phyloP scores from a whole-genome alignment of 2,329 filamentous ascomycete genomes.

The Colletotrichum sidae region DNA sequence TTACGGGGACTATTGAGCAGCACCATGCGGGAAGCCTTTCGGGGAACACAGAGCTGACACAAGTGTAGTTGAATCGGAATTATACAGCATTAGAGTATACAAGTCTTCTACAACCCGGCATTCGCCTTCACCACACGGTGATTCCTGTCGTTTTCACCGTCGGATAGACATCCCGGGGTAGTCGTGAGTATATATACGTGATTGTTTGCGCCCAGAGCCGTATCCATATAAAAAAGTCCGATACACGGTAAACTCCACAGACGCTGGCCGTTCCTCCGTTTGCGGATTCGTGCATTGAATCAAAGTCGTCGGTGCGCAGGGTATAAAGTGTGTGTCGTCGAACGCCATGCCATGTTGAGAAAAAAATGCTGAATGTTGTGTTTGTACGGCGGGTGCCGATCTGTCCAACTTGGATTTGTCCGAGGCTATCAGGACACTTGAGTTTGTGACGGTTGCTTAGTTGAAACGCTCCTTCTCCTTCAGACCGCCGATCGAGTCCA shows the following conservation, averaged over 20 bases:
- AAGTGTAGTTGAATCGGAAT: constrained; percentile 47
- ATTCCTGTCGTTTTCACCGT: constrained; percentile 33
- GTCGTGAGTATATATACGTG: constrained; percentile 35
- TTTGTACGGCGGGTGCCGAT: constrained; percentile 37
- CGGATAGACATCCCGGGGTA: constrained; percentile 34
- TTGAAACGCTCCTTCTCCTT: constrained; percentile 81
- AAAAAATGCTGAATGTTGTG: constrained; percentile 32
- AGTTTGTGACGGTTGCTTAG: constrained; percentile 37
- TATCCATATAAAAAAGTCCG: constrained; percentile 28
- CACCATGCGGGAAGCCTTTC: not conserved
- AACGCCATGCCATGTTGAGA: constrained; percentile 37
- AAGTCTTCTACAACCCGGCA: constrained; percentile 38
- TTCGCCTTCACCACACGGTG: constrained; percentile 36
- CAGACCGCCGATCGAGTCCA: constrained; percentile 92
- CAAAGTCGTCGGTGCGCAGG: constrained; percentile 37
- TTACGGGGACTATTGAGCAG: not conserved
- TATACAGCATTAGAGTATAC: constrained; percentile 54
- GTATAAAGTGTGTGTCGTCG: constrained; percentile 39
- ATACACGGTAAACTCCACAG: constrained; percentile 25
- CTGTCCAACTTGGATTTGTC: constrained; percentile 29
- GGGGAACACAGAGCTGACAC: not conserved
- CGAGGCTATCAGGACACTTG: constrained; percentile 25
- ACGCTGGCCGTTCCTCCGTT: constrained; percentile 19
- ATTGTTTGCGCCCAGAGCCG: constrained; percentile 31
- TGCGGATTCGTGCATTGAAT: constrained; percentile 27